Conservation (phyloP, 495 filamentous ascomycete species). For the Astrothelium macrocarpum region DNA sequence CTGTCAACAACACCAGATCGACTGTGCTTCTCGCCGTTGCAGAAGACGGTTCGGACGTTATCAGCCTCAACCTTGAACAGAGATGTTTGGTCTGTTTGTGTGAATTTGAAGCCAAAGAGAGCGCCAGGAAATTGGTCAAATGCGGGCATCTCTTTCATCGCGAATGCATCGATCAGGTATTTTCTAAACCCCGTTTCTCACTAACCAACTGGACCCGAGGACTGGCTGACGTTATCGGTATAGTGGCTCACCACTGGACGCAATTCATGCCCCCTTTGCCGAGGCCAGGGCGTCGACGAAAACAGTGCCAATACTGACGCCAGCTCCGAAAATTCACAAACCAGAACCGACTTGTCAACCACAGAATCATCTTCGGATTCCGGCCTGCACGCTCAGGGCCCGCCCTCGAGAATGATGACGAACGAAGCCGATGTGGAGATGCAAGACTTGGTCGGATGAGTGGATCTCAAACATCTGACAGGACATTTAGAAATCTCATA, state of each 20-base stretch:
- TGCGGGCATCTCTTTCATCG: slow-evolving; percentile 65
- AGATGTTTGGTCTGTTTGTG: slow-evolving; percentile 63
- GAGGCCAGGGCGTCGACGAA: slow-evolving; percentile 62
- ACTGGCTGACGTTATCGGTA: slow-evolving; percentile 5
- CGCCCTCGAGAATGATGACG: slow-evolving; percentile 2
- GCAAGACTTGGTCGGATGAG: slow-evolving; percentile 2
- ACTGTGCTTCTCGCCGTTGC: slow-evolving; percentile 41
- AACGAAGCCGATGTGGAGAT: background rate
- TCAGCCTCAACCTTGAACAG: slow-evolving; percentile 47
- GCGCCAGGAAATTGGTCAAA: slow-evolving; percentile 52
- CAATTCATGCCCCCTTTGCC: slow-evolving; percentile 68
- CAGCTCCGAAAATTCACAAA: background rate
- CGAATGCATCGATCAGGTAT: slow-evolving; percentile 69
- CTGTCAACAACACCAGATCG: slow-evolving; percentile 37
- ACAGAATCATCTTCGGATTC: background rate
- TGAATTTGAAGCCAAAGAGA: slow-evolving; percentile 58
- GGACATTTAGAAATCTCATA: background rate
- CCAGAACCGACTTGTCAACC: background rate
- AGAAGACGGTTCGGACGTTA: slow-evolving; percentile 37
- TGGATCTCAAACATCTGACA: background rate
- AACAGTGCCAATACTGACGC: slow-evolving; percentile 21
- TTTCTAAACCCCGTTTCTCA: slow-evolving; percentile 15
- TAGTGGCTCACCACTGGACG: slow-evolving; percentile 74
- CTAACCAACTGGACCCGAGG: slow-evolving; percentile 14
- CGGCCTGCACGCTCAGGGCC: background rate